Evolutionary conservation across 371 early-diverging fungal genomes (phyloP).

Genomic region (Massospora cicadina): DNA sequence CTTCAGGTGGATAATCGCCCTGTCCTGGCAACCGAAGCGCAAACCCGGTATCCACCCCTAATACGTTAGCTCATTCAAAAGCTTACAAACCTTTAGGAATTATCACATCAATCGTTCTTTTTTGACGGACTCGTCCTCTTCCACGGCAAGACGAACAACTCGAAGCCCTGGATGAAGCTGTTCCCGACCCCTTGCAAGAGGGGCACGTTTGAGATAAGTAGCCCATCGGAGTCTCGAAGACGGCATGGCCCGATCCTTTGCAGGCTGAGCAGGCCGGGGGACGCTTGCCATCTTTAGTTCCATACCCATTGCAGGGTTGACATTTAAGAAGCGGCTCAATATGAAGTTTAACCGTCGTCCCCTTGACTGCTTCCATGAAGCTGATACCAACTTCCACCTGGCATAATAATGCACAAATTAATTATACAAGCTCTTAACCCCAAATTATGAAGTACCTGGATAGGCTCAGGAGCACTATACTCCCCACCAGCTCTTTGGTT

Average conservation of each 20-base stretch:
- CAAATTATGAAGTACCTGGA: conserved; percentile 16
- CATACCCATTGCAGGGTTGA: conserved; percentile 56
- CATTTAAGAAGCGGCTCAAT: conserved; percentile 48
- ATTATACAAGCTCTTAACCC: no score
- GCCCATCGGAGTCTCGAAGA: conserved; percentile 31
- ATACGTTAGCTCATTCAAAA: conserved; percentile 4
- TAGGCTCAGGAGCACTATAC: conserved; percentile 20
- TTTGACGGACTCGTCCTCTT: conserved; percentile 49
- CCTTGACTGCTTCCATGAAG: conserved; percentile 83
- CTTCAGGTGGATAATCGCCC: conserved; percentile 71
- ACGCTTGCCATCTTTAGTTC: conserved; percentile 53
- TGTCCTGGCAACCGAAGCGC: conserved; percentile 52
- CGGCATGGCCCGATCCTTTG: conserved; percentile 67
- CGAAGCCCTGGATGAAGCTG: conserved; percentile 37
- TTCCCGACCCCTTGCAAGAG: conserved; percentile 70
- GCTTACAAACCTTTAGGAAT: conserved; percentile 61
- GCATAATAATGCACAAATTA: no score
- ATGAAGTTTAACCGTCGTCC: conserved; percentile 37
- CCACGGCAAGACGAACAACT: conserved; percentile 66
- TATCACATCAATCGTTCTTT: conserved; percentile 45
- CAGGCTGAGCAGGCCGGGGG: conserved; percentile 50
- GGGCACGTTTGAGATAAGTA: conserved; percentile 38
- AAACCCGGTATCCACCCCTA: conserved; percentile 51
- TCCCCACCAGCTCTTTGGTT: conserved; percentile 22
- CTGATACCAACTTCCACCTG: conserved; percentile 33